Conservation (phyloP, 768 basidiomycete genomes). For the Boletus rubropictus region DNA sequence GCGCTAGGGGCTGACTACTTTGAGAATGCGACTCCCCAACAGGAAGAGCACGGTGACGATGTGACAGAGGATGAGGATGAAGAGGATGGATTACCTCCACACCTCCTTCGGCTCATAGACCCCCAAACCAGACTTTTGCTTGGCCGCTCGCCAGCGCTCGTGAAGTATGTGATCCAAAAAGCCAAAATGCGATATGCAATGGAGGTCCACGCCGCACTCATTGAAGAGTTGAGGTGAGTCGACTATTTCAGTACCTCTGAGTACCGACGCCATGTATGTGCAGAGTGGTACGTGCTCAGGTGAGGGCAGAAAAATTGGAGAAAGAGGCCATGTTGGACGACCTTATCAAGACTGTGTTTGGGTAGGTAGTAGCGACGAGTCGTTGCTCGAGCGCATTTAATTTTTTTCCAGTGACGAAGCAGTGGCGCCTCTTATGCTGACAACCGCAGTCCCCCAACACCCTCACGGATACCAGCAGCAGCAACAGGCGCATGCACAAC, state of each 20-base stretch:
- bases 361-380: constrained; percentile 34
- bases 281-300: constrained; percentile 45
- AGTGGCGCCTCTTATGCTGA: constrained; percentile 11
- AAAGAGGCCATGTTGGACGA: constrained; percentile 61
- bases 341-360: constrained; percentile 44
- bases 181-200: constrained; percentile 70
- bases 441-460: constrained; percentile 4
- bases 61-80: constrained; percentile 28
- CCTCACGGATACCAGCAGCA: constrained; percentile 7
- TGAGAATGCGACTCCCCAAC: constrained; percentile 14
- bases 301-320: constrained; percentile 45
- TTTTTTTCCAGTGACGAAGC: constrained; percentile 24
- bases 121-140: constrained; percentile 57
- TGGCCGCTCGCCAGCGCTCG: constrained; percentile 64
- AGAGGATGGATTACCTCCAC: constrained; percentile 48
- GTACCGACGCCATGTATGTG: background rate
- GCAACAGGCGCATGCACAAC: constrained; percentile 7
- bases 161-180: constrained; percentile 62
- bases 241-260: background rate
- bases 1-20: constrained; percentile 31
- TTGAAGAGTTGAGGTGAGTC: constrained; percentile 51
- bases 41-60: constrained; percentile 18
- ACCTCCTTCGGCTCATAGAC: constrained; percentile 47
- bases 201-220: constrained; percentile 60
- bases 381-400: background rate